Evolutionary conservation across 139 green algal species (phyloP), one percentile per base, ranked within the genome.

Genomic region (Raphidocelis subcapitata): DNA sequence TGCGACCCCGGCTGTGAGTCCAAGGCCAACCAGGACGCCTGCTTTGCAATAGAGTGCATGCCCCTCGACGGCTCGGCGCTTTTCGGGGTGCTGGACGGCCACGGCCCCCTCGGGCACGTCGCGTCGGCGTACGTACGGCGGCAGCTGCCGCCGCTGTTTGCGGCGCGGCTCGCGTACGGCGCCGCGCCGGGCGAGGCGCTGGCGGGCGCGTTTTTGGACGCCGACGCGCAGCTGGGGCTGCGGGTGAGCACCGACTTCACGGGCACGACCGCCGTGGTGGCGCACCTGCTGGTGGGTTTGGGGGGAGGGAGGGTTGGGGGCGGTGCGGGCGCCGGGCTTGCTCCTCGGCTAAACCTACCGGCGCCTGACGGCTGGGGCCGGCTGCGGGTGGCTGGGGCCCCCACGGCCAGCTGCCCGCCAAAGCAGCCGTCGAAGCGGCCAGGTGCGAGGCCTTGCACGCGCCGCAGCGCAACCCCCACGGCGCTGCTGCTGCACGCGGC

Each of bases 241-340:
- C 56, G 29, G 18, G 73, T 90, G 16, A 75, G 89, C 76, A 81
- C 67, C 31, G 68, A 85, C 47, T 82, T 92, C 62, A 90, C 81
- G 65, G 90, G 89, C 44, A 87, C 75, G 21, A 93, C 89, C 14
- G 87, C 86, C 0, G 83, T 87, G 33, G 71, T 91, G 3, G 75
- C 56, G 56, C 57, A 88, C 31, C 52, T 90, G 47, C 24, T 5
- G 60, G 60, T 65, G 60, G 16, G 60, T 24, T 5, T 12, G 41
- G 41, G 12, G 41, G 41, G 8, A 12, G 41, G 41, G 41, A 8
- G 41, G 41, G 41, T 49, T 49, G 41, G 41, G 41, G 41, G 41
- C 41, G 41, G 41, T 12, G 8, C 41, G 41, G 41, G 8, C 8
- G 41, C 41, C 41, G 8, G 41, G 41, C 41, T 8, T 49, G 41